Base-by-base conservation (phyloP, 805 yeast species). In the Schizosaccharomyces japonicus region DNA sequence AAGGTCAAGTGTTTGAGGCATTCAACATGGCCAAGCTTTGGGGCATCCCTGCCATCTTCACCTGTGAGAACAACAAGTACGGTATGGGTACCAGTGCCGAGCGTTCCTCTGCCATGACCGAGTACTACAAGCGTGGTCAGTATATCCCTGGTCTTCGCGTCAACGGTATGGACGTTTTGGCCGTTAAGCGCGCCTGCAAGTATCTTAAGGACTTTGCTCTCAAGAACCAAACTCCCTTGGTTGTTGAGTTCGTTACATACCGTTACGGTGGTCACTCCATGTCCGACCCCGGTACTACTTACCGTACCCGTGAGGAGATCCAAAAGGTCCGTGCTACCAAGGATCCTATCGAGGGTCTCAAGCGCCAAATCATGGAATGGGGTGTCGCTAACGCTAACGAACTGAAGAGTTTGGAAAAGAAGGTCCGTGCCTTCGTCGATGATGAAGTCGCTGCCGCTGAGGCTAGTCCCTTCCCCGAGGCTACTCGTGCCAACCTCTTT, bases 211-310 rank as follows among this genome's bases (percentile, higher is more conserved):
- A 87, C 66, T 90, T 93, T 94, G 71, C 81, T 65, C 71, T 80
- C 52, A 68, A 77, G 52, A 95, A 94, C 61, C 85, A 87, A 61
- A 98, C 96, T 54, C 98, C 98, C 54, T 67, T 90, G 56, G 94
- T 90, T 48, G 62, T 90, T 57, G 98, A 90, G 72, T 90, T 80
- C 68, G 95, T 85, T 71, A 90, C 98, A 58, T 90, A 90, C 71
- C 80, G 98, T 74, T 90, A 90, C 66, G 96, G 96, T 72, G 98
- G 98, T 66, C 98, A 90, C 76, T 90, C 98, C 57, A 90, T 90
- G 96, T 87, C 96, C 57, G 98, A 90, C 69, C 98, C 98, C 60
- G 98, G 98, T 74, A 90, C 98, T 66, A 90, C 98, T 56, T 90
- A 90, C 78, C 80, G 98, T 49, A 90, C 98, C 63, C 85, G 98